Conservation (phyloP, 78 protist species). For the Cavenderia fasciculata region DNA sequence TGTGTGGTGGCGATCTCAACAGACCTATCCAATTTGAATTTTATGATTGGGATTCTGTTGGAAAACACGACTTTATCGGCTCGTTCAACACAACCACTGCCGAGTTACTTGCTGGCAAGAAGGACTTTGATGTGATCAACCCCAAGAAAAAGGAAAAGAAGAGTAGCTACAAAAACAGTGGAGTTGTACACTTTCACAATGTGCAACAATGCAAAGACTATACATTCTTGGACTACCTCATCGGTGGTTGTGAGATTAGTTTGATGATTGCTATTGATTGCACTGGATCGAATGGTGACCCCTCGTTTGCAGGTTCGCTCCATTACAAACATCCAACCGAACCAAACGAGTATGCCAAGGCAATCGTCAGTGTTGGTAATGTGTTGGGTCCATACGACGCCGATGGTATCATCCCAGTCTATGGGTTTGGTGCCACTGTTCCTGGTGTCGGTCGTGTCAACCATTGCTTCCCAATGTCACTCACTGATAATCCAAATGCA, state of each 20-base stretch:
- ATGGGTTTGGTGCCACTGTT: conserved; percentile 90
- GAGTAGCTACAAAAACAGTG: conserved; percentile 64
- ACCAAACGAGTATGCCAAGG: conserved; percentile 80
- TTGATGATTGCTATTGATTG: conserved; percentile 91
- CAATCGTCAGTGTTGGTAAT: conserved; percentile 76
- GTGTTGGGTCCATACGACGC: conserved; percentile 81
- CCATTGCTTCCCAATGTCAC: conserved; percentile 80
- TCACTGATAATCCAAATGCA: not conserved
- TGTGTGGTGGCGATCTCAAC: conserved; percentile 63
- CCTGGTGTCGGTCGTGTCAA: not conserved
- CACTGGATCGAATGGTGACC: conserved; percentile 88
- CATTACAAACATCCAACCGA: conserved; percentile 77
- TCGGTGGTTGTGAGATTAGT: conserved; percentile 84
- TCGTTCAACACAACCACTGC: conserved; percentile 1
- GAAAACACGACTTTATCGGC: conserved; percentile 85
- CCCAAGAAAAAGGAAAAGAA: conserved; percentile 60
- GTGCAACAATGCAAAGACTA: not conserved
- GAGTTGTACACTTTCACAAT: conserved; percentile 33
- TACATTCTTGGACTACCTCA: conserved; percentile 83
- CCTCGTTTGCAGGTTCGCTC: conserved; percentile 49
- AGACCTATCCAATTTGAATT: conserved; percentile 32
- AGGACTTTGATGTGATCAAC: conserved; percentile 5
- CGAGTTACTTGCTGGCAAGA: not conserved
- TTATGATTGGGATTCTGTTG: conserved; percentile 79
- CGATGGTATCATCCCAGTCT: conserved; percentile 84